Evolutionary conservation across 2,329 filamentous ascomycete genomes (phyloP).

Genomic region (Aspergillus pseudonomiae): DNA sequence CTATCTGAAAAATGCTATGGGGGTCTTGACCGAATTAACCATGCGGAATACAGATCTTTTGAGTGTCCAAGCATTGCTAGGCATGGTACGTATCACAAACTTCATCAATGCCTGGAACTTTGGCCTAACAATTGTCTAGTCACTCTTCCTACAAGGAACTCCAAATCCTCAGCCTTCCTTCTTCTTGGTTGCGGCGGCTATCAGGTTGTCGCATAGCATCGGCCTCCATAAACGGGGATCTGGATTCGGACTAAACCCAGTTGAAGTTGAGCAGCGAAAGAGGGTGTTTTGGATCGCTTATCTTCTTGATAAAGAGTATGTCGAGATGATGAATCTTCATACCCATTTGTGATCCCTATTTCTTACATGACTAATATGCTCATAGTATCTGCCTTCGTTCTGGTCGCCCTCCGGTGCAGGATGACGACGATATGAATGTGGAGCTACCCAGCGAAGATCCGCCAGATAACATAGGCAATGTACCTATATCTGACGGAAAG

Average conservation of each 20-base stretch:
- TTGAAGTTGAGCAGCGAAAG: slow-evolving; percentile 89
- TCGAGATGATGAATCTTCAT: slow-evolving; percentile 7
- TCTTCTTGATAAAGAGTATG: slow-evolving; percentile 70
- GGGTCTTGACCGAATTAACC: slow-evolving; percentile 85
- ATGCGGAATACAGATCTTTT: slow-evolving; percentile 95
- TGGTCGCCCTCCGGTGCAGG: slow-evolving; percentile 71
- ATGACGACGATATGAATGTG: slow-evolving; percentile 90
- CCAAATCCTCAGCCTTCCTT: slow-evolving; percentile 95
- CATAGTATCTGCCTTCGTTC: slow-evolving; percentile 67
- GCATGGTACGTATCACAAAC: slow-evolving; percentile 64
- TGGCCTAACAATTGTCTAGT: slow-evolving; percentile 43
- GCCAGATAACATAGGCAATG: slow-evolving; percentile 89
- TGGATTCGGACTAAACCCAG: slow-evolving; percentile 88
- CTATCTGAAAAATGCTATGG: slow-evolving; percentile 95
- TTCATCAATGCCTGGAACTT: not conserved
- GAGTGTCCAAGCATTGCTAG: slow-evolving; percentile 89
- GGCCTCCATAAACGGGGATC: slow-evolving; percentile 92
- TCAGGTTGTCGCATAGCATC: slow-evolving; percentile 88
- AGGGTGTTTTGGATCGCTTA: slow-evolving; percentile 79
- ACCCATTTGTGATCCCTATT: not conserved
- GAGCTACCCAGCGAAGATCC: slow-evolving; percentile 91
- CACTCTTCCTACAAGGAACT: slow-evolving; percentile 91
- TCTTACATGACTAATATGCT: slow-evolving; percentile 16
- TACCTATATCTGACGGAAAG: slow-evolving; percentile 84
- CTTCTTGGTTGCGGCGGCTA: slow-evolving; percentile 85